A percentile compares a stretch with the other conserved stretches of the same genome.
These are phyloP conservation scores for Colletotrichum theobromicola DNA, from an alignment of 2,329 filamentous ascomycete species.

Conservation along the genomic window DNA sequence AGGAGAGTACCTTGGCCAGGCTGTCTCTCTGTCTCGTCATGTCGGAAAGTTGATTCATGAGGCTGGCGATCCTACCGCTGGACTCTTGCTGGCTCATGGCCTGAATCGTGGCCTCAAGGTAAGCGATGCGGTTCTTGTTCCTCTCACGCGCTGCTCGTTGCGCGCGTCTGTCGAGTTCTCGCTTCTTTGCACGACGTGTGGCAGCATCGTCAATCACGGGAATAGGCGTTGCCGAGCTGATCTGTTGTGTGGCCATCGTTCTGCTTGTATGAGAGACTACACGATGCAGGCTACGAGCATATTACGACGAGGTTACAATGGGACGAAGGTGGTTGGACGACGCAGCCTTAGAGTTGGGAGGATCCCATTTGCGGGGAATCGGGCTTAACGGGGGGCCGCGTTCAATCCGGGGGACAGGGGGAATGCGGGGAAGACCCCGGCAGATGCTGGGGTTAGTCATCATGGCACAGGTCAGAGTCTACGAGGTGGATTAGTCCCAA, in stretches of 20 bases:
- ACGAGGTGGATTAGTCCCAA: not conserved
- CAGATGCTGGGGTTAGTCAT: not conserved
- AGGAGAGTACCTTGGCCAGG: not conserved
- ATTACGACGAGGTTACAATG: not conserved
- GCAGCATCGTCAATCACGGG: not conserved
- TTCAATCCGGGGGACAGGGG: not conserved
- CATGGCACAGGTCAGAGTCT: not conserved
- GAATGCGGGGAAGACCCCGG: not conserved
- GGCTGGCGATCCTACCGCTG: slow-evolving; percentile 22
- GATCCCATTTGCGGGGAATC: not conserved
- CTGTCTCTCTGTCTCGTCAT: slow-evolving; percentile 27
- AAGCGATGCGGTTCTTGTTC: slow-evolving; percentile 30
- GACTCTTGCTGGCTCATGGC: slow-evolving; percentile 24
- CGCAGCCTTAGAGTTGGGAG: not conserved
- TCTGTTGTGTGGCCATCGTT: not conserved
- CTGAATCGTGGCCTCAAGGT: slow-evolving; percentile 29
- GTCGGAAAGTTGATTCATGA: slow-evolving; percentile 26
- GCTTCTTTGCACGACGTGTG: slow-evolving; percentile 25
- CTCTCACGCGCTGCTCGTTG: slow-evolving; percentile 31
- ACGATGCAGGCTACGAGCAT: not conserved
- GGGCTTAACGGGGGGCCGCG: not conserved
- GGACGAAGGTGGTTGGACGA: not conserved
- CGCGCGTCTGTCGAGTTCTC: slow-evolving; percentile 32
- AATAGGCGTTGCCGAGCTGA: not conserved
- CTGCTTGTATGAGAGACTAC: accelerated